phyloP scores from a whole-genome alignment of 768 basidiomycete species.

The Fibroporia radiculosa region DNA sequence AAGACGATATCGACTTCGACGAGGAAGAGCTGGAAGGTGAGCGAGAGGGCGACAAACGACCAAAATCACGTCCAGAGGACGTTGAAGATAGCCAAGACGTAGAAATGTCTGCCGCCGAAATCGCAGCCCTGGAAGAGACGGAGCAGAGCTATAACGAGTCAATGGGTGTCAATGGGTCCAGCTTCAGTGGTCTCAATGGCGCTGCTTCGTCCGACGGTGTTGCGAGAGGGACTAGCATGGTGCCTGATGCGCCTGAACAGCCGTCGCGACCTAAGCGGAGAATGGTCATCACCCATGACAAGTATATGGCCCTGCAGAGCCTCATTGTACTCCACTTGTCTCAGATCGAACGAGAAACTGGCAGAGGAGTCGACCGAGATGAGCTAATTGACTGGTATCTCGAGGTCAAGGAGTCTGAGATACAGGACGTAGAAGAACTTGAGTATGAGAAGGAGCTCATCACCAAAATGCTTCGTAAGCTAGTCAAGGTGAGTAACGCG shows the following conservation, averaged over 20 bases:
- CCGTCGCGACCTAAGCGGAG: conserved; percentile 47
- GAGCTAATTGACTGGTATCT: conserved; percentile 97
- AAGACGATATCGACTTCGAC: conserved; percentile 97
- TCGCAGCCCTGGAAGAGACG: conserved; percentile 43
- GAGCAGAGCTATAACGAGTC: conserved; percentile 36
- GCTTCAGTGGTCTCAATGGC: conserved; percentile 23
- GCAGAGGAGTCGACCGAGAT: conserved; percentile 75
- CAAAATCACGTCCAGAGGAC: conserved; percentile 23
- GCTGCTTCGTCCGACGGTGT: conserved; percentile 14
- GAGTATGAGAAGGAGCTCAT: conserved; percentile 90
- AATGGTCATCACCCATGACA: conserved; percentile 94
- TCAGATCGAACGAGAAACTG: conserved; percentile 67
- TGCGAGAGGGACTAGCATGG: conserved; percentile 18
- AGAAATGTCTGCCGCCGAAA: conserved; percentile 56
- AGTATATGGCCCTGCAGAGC: conserved; percentile 85
- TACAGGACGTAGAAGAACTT: conserved; percentile 78
- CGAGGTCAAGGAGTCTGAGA: conserved; percentile 77
- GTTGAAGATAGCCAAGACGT: conserved; percentile 47
- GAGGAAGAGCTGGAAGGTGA: conserved; percentile 72
- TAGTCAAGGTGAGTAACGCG: conserved; percentile 68
- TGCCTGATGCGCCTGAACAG: conserved; percentile 15
- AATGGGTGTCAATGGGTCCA: conserved; percentile 24
- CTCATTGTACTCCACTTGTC: conserved; percentile 79
- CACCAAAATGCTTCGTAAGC: conserved; percentile 78
- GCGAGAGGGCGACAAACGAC: conserved; percentile 31